Evolutionary conservation across 306 rosid genomes (phyloP).

Genomic region (Pueraria montana): DNA sequence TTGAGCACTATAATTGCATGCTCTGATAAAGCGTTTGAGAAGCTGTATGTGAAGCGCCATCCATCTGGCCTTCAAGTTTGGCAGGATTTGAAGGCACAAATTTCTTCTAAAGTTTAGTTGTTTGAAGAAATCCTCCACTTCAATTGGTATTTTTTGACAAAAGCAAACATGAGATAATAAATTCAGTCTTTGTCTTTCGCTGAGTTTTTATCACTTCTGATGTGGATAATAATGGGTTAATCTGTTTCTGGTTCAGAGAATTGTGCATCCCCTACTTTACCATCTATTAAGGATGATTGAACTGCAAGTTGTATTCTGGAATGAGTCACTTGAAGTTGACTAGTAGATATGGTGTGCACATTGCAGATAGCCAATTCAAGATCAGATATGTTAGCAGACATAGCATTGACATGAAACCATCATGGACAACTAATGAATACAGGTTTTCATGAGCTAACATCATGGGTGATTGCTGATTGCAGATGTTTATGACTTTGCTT

Average conservation of each 20-base stretch:
- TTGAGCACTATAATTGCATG: conserved; percentile 75
- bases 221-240: conserved; percentile 15
- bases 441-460: conserved; percentile 30
- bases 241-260: conserved; percentile 27
- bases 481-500: conserved; percentile 28
- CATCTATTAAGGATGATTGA: conserved; percentile 31
- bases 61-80: conserved; percentile 74
- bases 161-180: neutral
- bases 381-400: neutral
- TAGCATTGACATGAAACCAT: neutral
- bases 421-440: conserved; percentile 3
- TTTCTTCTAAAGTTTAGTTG: conserved; percentile 43
- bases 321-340: conserved; percentile 25
- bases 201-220: neutral
- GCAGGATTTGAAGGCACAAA: conserved; percentile 64
- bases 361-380: conserved; percentile 36
- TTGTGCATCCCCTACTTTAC: conserved; percentile 5
- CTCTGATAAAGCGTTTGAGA: conserved; percentile 57
- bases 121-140: neutral
- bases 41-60: conserved; percentile 65
- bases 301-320: conserved; percentile 11
- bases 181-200: neutral
- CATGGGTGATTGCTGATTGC: conserved; percentile 34
- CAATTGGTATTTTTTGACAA: neutral
- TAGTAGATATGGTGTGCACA: neutral